These are phyloP conservation scores for Crithidia fasciculata DNA, from an alignment of 208 protist species.

Conservation along the genomic window DNA sequence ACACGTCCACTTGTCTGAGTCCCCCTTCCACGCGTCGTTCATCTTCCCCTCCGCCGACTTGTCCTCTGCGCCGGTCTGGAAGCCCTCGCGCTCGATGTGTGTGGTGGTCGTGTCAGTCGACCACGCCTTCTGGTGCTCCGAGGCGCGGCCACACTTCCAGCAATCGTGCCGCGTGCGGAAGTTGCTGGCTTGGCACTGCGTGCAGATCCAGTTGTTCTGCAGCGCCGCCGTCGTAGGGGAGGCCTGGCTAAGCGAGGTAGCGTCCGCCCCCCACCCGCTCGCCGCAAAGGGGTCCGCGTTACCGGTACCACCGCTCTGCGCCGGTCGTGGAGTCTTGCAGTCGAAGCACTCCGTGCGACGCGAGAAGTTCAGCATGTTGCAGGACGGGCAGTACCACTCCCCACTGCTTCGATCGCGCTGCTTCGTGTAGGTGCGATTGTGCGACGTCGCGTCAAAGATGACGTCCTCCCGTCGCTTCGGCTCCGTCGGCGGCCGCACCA, in stretches of 20 bases:
- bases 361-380: constrained; percentile 78
- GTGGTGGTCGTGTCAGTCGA: constrained; percentile 25
- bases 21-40: constrained; percentile 51
- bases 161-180: constrained; percentile 83
- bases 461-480: constrained; percentile 54
- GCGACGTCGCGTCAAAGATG: not conserved
- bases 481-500: constrained; percentile 45
- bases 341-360: constrained; percentile 74
- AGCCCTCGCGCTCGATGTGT: constrained; percentile 80
- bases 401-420: constrained; percentile 18
- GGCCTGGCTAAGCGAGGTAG: not conserved
- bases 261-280: constrained; percentile 4
- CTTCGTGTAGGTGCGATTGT: not conserved
- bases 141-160: constrained; percentile 80
- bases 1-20: constrained; percentile 72
- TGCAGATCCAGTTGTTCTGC: constrained; percentile 88
- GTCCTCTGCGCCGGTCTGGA: constrained; percentile 49
- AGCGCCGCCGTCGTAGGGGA: constrained; percentile 3
- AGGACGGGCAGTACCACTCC: constrained; percentile 81
- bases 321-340: constrained; percentile 44
- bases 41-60: constrained; percentile 45
- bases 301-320: not conserved
- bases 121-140: constrained; percentile 33
- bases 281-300: constrained; percentile 4
- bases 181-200: constrained; percentile 80